phyloP scores from a whole-genome alignment of 2,329 filamentous ascomycete species.

The Cercospora sesami region DNA sequence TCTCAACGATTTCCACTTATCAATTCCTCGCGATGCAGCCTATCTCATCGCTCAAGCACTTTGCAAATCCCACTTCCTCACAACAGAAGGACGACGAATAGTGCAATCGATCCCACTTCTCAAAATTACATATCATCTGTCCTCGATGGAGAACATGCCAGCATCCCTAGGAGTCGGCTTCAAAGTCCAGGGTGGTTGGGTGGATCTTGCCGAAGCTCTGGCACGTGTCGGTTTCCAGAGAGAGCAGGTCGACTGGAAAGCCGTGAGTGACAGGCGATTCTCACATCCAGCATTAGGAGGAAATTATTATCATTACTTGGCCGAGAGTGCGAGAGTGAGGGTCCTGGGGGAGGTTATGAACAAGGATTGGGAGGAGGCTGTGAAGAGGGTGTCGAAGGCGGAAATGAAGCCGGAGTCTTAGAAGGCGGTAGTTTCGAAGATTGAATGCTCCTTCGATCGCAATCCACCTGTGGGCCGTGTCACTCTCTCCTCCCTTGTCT shows the following conservation, averaged over 20 bases:
- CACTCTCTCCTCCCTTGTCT: background rate
- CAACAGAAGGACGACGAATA: background rate
- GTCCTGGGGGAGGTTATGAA: slow-evolving; percentile 5
- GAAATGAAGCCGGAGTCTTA: background rate
- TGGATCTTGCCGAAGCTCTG: slow-evolving; percentile 6
- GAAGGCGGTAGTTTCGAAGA: background rate
- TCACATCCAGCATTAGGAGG: slow-evolving; percentile 11
- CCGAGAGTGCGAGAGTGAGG: slow-evolving; percentile 17
- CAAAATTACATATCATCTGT: slow-evolving; percentile 13
- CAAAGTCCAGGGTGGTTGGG: slow-evolving; percentile 11
- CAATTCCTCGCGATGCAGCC: slow-evolving; percentile 9
- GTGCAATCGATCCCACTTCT: slow-evolving; percentile 6
- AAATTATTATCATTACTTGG: slow-evolving; percentile 20
- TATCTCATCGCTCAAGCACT: background rate
- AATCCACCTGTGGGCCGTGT: background rate
- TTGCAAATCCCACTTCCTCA: background rate
- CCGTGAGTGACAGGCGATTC: slow-evolving; percentile 10
- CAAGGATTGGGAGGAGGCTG: slow-evolving; percentile 16
- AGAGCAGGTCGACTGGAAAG: slow-evolving; percentile 15
- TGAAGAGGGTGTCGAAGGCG: background rate
- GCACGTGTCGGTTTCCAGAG: slow-evolving; percentile 7
- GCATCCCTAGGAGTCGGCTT: background rate
- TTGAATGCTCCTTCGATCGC: background rate
- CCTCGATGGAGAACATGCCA: slow-evolving; percentile 16
- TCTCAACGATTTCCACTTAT: slow-evolving; percentile 28